A percentile compares a stretch with the other conserved stretches of the same genome.
Conservation (phyloP, 2,329 filamentous ascomycete species). For the Pseudocercospora eumusae region DNA sequence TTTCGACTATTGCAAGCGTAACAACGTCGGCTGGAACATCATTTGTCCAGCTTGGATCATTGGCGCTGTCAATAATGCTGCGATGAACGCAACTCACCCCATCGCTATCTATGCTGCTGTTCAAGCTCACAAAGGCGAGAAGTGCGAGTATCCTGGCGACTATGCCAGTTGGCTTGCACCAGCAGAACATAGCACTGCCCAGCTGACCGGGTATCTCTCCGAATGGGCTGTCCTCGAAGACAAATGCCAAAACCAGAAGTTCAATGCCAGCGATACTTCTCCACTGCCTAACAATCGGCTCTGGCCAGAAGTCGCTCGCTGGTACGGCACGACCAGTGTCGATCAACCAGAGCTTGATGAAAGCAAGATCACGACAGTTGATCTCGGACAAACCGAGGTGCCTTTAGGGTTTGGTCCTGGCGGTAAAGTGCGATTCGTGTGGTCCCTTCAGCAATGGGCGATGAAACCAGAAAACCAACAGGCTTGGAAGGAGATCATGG, state of each 20-base stretch:
- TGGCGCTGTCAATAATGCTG: conserved; percentile 52
- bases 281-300: conserved; percentile 52
- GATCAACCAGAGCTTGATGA: conserved; percentile 33
- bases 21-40: conserved; percentile 49
- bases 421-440: conserved; percentile 43
- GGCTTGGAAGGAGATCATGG: conserved; percentile 50
- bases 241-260: conserved; percentile 45
- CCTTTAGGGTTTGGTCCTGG: conserved; percentile 49
- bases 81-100: conserved; percentile 54
- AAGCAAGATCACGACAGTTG: conserved; percentile 31
- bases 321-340: conserved; percentile 39
- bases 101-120: conserved; percentile 55
- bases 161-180: conserved; percentile 48
- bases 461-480: conserved; percentile 46
- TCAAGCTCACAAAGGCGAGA: conserved; percentile 45
- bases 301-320: conserved; percentile 51
- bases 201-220: conserved; percentile 52
- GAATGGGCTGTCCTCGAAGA: conserved; percentile 54
- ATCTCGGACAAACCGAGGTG: conserved; percentile 23
- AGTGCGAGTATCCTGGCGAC: conserved; percentile 50
- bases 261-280: conserved; percentile 51
- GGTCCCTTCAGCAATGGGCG: conserved; percentile 52
- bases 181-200: conserved; percentile 48
- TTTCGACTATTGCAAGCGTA: conserved; percentile 45
- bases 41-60: conserved; percentile 51